These are phyloP conservation scores for Ailanthus altissimus DNA, from an alignment of 345 rosid genomes.

Conservation along the genomic window DNA sequence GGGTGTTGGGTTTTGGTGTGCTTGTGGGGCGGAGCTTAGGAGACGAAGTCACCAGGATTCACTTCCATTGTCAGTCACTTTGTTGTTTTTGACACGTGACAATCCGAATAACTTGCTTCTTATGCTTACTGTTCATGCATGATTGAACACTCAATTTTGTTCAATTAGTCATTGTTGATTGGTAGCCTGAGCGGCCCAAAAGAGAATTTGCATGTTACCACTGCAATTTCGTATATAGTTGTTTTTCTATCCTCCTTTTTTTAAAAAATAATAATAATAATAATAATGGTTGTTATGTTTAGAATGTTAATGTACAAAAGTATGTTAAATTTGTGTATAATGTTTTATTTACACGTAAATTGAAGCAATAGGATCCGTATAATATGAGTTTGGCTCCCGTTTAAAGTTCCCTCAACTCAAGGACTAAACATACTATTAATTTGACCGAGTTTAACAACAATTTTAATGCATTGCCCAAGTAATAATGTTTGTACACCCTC, in stretches of 20 bases:
- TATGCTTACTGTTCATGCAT: conserved; percentile 1
- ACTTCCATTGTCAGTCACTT: conserved; percentile 1
- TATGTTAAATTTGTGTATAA: background rate
- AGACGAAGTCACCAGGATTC: conserved; percentile 31
- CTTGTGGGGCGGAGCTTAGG: conserved; percentile 22
- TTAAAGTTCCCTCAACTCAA: too few species aligned
- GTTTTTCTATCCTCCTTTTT: background rate
- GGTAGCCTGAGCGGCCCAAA: background rate
- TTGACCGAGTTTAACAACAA: too few species aligned
- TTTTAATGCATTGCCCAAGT: too few species aligned
- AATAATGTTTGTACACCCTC: too few species aligned
- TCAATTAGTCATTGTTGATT: background rate
- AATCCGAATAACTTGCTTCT: conserved; percentile 16
- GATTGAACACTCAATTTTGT: background rate
- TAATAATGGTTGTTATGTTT: too few species aligned
- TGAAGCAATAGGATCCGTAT: background rate
- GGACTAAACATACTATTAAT: too few species aligned
- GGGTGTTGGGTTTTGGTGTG: background rate
- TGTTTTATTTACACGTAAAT: conserved; percentile 17
- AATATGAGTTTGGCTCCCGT: too few species aligned
- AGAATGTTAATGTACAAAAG: background rate
- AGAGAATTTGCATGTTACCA: background rate
- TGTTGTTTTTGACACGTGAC: conserved; percentile 5
- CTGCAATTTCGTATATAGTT: background rate
- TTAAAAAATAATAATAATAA: too few species aligned